Evolutionary conservation across 2,329 filamentous ascomycete genomes (phyloP), one percentile per base, ranked within the genome.

Genomic region (Myriosclerotinia curreyana): DNA sequence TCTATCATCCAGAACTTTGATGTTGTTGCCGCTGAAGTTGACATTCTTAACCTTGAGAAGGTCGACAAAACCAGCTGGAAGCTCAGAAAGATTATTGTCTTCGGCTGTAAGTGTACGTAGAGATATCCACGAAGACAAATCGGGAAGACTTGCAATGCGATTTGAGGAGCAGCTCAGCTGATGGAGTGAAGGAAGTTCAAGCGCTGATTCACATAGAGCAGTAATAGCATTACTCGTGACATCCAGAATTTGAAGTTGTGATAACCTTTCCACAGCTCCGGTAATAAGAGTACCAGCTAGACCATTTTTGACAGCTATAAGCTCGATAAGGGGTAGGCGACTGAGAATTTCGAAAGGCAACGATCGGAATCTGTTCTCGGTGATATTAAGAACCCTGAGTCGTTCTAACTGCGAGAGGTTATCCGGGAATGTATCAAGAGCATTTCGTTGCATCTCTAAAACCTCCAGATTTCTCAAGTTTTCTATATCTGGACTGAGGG

Each of bases 21-120:
- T 86, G 68, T 95, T 86, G 72, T 99, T 99, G 69, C 88, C 87
- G 0, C 90, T 90, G 69, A 98, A 88, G 75, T 97, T 92, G 38
- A 88, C 90, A 64, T 87, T 89, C 58, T 87, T 87, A 17, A 98
- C 76, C 64, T 85, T 87, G 44, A 82, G 77, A 0, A 97, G 81
- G 1, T 79, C 79, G 0, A 83, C 80, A 68, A 98, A 90, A 0
- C 92, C 92, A 38, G 85, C 80, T 0, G 94, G 95, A n/a, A 98
- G 81, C 4, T 82, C 79, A 2, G 83, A 79, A 31, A 99, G 85
- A 70, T 83, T 88, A 74, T 99, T 99, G 70, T 96, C 91, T 58
- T 94, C 90, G 0, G 88, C 88, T 1, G 86, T 82, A 14, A 99
- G 77, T 0, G 88, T 92, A 44, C 89, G 76, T 6, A 98, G 82